These are phyloP conservation scores for Podaxis sp. DNA, from an alignment of 768 basidiomycete species.

Conservation along the genomic window DNA sequence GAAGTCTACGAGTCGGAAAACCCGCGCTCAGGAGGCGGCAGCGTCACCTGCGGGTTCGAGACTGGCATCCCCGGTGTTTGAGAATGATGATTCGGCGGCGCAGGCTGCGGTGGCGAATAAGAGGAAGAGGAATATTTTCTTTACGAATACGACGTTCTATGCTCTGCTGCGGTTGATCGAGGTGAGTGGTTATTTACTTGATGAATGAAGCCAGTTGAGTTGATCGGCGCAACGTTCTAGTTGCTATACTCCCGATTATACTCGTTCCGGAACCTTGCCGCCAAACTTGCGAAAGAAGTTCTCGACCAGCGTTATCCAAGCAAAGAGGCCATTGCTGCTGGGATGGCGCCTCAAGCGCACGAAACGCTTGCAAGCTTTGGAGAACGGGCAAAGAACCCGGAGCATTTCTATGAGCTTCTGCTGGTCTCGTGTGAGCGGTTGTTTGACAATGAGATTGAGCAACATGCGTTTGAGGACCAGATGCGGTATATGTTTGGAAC, in stretches of 20 bases:
- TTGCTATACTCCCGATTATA: slow-evolving; percentile 78
- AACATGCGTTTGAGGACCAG: slow-evolving; percentile 85
- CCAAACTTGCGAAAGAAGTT: slow-evolving; percentile 39
- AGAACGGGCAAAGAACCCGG: slow-evolving; percentile 35
- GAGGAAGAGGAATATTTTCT: slow-evolving; percentile 61
- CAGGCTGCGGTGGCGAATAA: slow-evolving; percentile 28
- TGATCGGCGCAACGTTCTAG: slow-evolving; percentile 37
- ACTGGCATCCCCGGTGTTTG: slow-evolving; percentile 58
- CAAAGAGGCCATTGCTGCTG: slow-evolving; percentile 26
- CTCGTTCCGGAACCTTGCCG: slow-evolving; percentile 74
- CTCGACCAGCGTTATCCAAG: slow-evolving; percentile 20
- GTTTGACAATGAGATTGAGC: slow-evolving; percentile 92
- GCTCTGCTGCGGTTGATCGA: slow-evolving; percentile 81
- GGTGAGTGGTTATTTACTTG: slow-evolving; percentile 45
- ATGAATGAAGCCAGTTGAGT: neutral
- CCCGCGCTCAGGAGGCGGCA: slow-evolving; percentile 49
- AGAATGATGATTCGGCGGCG: slow-evolving; percentile 41
- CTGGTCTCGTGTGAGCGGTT: slow-evolving; percentile 86
- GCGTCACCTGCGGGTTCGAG: slow-evolving; percentile 57
- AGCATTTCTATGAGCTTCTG: slow-evolving; percentile 79
- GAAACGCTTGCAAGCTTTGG: slow-evolving; percentile 29
- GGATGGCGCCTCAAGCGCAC: slow-evolving; percentile 27
- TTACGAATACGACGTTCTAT: slow-evolving; percentile 89
- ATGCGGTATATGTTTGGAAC: slow-evolving; percentile 86
- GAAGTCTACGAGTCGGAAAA: slow-evolving; percentile 63